Evolutionary conservation across 768 basidiomycete species (phyloP).

Genomic region (Mycena filopes): DNA sequence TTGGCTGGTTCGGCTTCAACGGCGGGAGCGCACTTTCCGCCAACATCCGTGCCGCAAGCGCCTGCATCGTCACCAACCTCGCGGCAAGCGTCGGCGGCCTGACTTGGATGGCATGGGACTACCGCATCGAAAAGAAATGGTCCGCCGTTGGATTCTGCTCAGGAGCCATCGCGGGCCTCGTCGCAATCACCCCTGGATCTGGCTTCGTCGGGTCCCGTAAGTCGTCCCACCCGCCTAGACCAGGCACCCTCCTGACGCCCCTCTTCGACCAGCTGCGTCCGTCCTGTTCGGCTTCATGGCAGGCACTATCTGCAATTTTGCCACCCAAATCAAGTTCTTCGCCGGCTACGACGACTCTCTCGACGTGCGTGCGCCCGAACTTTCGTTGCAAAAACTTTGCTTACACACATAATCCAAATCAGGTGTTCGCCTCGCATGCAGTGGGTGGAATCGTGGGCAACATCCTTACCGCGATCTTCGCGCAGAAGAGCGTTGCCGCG

Average conservation of each 20-base stretch:
- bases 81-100: constrained; percentile 88
- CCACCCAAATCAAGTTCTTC: constrained; percentile 92
- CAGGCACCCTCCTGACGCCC: neutral
- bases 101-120: constrained; percentile 97
- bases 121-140: constrained; percentile 94
- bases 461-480: constrained; percentile 88
- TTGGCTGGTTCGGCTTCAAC: constrained; percentile 93
- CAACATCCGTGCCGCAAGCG: constrained; percentile 86
- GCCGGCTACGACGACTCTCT: constrained; percentile 82
- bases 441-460: constrained; percentile 86
- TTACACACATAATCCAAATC: constrained; percentile 5
- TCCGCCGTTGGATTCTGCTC: constrained; percentile 95
- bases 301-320: constrained; percentile 90
- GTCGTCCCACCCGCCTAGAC: constrained; percentile 38
- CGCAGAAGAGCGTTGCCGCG: constrained; percentile 80
- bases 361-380: constrained; percentile 60
- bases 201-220: constrained; percentile 83
- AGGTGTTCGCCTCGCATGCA: constrained; percentile 91
- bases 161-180: constrained; percentile 90
- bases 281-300: constrained; percentile 88
- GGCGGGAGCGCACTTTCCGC: constrained; percentile 92
- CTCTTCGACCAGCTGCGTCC: constrained; percentile 67
- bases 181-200: constrained; percentile 89
- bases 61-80: constrained; percentile 94
- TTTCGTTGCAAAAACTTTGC: neutral